Evolutionary conservation across 352 stramenopile species (phyloP).

Genomic region (Phytophthora aleatoria): DNA sequence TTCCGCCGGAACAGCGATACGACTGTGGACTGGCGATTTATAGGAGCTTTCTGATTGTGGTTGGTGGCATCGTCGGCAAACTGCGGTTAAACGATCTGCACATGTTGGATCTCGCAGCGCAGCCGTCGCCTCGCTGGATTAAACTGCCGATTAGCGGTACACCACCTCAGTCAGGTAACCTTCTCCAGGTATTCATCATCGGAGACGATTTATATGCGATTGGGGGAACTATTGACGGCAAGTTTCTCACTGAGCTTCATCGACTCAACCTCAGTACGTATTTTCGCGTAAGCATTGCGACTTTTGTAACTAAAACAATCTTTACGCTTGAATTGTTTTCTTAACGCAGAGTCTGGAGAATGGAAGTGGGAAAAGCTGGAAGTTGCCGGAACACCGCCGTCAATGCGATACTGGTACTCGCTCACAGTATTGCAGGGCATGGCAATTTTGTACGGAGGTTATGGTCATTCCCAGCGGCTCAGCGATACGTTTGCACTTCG

Average conservation of each 20-base stretch:
- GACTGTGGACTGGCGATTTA: constrained; percentile 59
- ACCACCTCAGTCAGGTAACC: constrained; percentile 43
- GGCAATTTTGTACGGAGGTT: constrained; percentile 59
- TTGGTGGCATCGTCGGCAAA: constrained; percentile 65
- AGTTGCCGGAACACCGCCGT: constrained; percentile 46
- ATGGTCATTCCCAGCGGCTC: constrained; percentile 55
- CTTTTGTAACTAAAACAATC: not conserved
- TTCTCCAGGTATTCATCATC: constrained; percentile 64
- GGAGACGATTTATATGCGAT: constrained; percentile 55
- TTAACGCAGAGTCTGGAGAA: constrained; percentile 34
- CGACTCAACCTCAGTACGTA: constrained; percentile 55
- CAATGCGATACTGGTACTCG: constrained; percentile 73
- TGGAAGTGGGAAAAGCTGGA: constrained; percentile 61
- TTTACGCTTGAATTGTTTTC: constrained; percentile 1
- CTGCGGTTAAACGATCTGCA: constrained; percentile 60
- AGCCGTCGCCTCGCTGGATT: constrained; percentile 33
- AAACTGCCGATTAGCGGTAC: constrained; percentile 41
- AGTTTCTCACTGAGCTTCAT: constrained; percentile 64
- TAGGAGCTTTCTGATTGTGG: constrained; percentile 50
- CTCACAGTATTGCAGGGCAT: constrained; percentile 46
- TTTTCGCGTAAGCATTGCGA: not conserved
- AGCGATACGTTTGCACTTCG: constrained; percentile 61
- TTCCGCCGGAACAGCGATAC: constrained; percentile 47
- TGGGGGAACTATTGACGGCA: constrained; percentile 60
- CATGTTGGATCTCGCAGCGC: constrained; percentile 42